Base-by-base conservation (phyloP, 2,329 filamentous ascomycete genomes). In the Cladosporium sp. region DNA sequence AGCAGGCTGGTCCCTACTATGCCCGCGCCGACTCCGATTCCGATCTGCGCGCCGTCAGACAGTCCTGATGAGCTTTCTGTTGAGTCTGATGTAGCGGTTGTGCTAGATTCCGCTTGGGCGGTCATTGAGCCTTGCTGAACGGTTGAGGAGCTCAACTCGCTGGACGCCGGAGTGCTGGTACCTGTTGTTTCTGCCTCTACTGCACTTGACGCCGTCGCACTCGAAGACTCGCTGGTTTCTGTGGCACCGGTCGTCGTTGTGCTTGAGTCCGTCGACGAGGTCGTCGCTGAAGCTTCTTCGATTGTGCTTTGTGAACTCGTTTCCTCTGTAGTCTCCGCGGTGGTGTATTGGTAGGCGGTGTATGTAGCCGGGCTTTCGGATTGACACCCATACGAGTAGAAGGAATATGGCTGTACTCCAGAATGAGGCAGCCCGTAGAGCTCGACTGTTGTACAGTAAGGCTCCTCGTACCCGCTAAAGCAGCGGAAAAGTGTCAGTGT, bases 391-490 rank as follows among this genome's bases (percentile, higher is more conserved):
- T 54, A 54, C 3, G 33, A 54, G 13, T 34, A 38, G 41, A 45
- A 54, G 13, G 52, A 54, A 6, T 44, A 43, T 3, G 40, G 28
- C 5, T 40, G 35, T 11, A 33, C 45, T 7, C 45, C 31, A 6
- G 40, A 28, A 19, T 54, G 49, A 14, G 41, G 38, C 14, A 22
- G 18, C 6, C 52, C 52, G 28, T 54, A 54, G 8, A 54, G 52
- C 10, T 49, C 3, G 4, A 54, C 11, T 3, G 40, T 49, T 5
- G 38, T 46, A 16, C 52, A 54, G 41, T 54, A 54, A 2, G 52
- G 52, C 7, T 33, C 2, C 1, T 41, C 11, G 6, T 45, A 49
- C 8, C 52, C 52, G 10, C 52, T 54, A 10, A 22, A 22, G 22
- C 4, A 22, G 3, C 6, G 22, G 6, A 22, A 7, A 18, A 37